Conservation (phyloP, 75 land plant genomes). For the Azolla pinnata region DNA sequence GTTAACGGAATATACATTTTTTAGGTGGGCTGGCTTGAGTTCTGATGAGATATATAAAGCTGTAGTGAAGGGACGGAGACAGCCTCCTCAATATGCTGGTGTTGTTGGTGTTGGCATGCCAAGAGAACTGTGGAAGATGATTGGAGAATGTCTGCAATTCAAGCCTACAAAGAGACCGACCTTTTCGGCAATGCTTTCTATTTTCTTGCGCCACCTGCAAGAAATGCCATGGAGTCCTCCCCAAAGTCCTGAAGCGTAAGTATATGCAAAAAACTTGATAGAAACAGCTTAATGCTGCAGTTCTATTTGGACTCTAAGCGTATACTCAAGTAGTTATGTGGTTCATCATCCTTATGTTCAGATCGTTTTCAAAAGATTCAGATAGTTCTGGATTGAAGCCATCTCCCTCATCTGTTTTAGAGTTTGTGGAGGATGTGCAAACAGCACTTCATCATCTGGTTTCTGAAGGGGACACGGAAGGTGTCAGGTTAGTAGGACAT, state of each 20-base stretch:
- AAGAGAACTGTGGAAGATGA: constrained; percentile 93
- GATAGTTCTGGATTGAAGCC: constrained; percentile 34
- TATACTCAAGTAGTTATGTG: background rate
- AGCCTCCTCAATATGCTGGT: constrained; percentile 87
- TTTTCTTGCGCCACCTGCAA: constrained; percentile 74
- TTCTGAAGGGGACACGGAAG: constrained; percentile 57
- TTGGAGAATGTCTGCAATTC: constrained; percentile 89
- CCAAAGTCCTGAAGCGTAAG: constrained; percentile 86
- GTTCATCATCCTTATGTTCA: constrained; percentile 3
- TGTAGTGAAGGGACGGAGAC: constrained; percentile 54
- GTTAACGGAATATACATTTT: background rate
- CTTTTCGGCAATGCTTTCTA: constrained; percentile 70
- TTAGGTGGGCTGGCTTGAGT: constrained; percentile 83
- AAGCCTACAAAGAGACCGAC: constrained; percentile 79
- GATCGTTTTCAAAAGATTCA: constrained; percentile 25
- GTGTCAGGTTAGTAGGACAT: constrained; percentile 66
- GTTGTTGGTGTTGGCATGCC: constrained; percentile 94
- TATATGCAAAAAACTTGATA: background rate
- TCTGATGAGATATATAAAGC: constrained; percentile 68
- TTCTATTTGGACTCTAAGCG: background rate
- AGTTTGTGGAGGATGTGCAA: constrained; percentile 39
- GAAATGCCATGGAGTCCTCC: constrained; percentile 85
- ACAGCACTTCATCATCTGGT: constrained; percentile 52
- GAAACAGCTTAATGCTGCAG: background rate
- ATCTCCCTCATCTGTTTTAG: constrained; percentile 50